These are phyloP conservation scores for Coix lacrymajobi DNA, from an alignment of 176 grass and related monocot species.

Conservation along the genomic window DNA sequence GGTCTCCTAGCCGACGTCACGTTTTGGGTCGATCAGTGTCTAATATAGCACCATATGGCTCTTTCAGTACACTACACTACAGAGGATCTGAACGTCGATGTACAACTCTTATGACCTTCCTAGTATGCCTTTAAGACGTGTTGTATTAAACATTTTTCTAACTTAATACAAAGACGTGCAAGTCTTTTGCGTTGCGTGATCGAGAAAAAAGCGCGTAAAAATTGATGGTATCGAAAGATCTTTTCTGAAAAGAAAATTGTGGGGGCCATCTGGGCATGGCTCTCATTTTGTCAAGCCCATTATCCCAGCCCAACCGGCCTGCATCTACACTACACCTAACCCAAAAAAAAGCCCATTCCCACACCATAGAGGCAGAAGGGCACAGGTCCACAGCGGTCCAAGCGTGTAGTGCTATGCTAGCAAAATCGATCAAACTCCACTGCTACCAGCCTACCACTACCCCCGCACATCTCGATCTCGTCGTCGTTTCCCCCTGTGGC, in stretches of 20 bases:
- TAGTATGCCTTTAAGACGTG: too few species aligned
- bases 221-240: too few species aligned
- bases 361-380: neutral
- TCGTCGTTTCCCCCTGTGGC: slow-evolving; percentile 34
- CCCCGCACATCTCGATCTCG: slow-evolving; percentile 20
- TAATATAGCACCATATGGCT: too few species aligned
- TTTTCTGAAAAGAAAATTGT: neutral
- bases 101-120: too few species aligned
- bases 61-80: too few species aligned
- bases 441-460: neutral
- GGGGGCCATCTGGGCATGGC: neutral
- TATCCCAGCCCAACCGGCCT: neutral
- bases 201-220: too few species aligned
- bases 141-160: too few species aligned
- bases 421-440: neutral
- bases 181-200: too few species aligned
- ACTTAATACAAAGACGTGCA: too few species aligned
- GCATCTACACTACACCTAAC: neutral
- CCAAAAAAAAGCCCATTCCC: neutral
- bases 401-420: neutral
- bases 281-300: neutral
- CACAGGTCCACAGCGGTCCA: neutral
- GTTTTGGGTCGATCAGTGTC: too few species aligned
- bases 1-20: too few species aligned
- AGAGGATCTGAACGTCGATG: too few species aligned